These are phyloP conservation scores for Scheffersomyces titani DNA, from an alignment of 1,139 yeast genomes.

Conservation along the genomic window DNA sequence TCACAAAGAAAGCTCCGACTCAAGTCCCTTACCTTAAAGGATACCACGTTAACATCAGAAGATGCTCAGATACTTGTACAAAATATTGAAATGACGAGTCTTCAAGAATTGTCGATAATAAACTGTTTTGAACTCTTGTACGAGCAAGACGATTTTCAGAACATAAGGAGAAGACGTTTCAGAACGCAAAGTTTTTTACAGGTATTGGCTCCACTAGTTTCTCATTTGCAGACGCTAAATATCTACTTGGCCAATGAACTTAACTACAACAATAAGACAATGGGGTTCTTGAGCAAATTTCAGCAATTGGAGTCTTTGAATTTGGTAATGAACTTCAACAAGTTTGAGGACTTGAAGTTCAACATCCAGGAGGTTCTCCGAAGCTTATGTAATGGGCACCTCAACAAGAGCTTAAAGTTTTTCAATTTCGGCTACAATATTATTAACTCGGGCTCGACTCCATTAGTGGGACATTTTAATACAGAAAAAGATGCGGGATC, in stretches of 20 bases:
- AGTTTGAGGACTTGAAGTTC: conserved; percentile 14
- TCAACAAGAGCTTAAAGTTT: conserved; percentile 6
- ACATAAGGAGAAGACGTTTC: conserved; percentile 10
- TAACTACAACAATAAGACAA: conserved; percentile 13
- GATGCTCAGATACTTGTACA: conserved; percentile 3
- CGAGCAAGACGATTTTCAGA: conserved; percentile 4
- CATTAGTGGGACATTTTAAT: not conserved
- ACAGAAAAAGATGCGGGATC: not conserved
- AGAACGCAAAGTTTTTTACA: conserved; percentile 11
- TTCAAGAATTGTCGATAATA: conserved; percentile 13
- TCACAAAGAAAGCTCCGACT: not conserved
- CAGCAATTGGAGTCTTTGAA: conserved; percentile 11
- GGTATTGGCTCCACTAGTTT: conserved; percentile 10
- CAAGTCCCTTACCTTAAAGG: conserved; percentile 2
- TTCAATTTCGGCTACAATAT: conserved; percentile 11
- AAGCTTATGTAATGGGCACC: conserved; percentile 5
- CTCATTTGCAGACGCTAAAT: conserved; percentile 11
- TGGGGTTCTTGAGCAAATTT: conserved; percentile 8
- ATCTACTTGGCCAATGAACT: conserved; percentile 20
- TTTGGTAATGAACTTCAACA: conserved; percentile 14
- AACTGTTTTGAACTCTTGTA: conserved; percentile 23
- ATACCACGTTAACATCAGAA: conserved; percentile 4
- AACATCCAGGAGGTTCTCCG: conserved; percentile 9
- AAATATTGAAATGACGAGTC: conserved; percentile 1
- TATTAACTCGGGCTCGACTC: not conserved